Percentiles rank a stretch among this genome's conserved stretches.
phyloP scores from a whole-genome alignment of 2,329 filamentous ascomycete genomes.

The Furcasterigmium furcatum region DNA sequence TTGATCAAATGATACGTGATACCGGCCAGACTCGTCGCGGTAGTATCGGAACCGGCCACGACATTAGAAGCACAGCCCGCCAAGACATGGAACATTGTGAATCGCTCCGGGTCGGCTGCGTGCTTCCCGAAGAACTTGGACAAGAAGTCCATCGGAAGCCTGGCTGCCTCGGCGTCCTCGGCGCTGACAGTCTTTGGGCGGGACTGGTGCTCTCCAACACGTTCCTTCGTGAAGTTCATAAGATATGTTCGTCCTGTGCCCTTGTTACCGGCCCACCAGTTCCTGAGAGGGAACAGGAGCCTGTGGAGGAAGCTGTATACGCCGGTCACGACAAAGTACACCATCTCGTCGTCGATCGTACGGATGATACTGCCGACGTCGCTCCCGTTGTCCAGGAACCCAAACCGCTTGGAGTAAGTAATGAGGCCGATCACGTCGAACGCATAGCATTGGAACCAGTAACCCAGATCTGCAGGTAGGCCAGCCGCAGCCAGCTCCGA shows the following conservation, averaged over 20 bases:
- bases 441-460: conserved; percentile 43
- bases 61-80: conserved; percentile 14
- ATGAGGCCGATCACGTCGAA: conserved; percentile 52
- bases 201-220: conserved; percentile 10
- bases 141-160: conserved; percentile 7
- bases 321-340: conserved; percentile 9
- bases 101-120: conserved; percentile 31
- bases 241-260: conserved; percentile 20
- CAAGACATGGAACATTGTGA: conserved; percentile 25
- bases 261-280: conserved; percentile 14
- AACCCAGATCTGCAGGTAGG: conserved; percentile 30
- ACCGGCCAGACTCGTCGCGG: conserved; percentile 24
- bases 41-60: conserved; percentile 30
- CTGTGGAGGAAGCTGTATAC: conserved; percentile 14
- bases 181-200: background rate
- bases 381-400: conserved; percentile 40
- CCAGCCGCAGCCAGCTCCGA: conserved; percentile 25
- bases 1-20: conserved; percentile 23
- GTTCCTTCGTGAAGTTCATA: conserved; percentile 17
- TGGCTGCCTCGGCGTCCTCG: conserved; percentile 7
- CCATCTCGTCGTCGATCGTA: conserved; percentile 14
- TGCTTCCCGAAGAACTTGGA: conserved; percentile 25
- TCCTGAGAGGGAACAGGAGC: conserved; percentile 13
- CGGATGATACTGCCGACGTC: conserved; percentile 39
- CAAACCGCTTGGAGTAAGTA: conserved; percentile 32